Evolutionary conservation across 1,284 basidiomycete genomes (phyloP), one percentile per base, ranked within the genome.

Genomic region (Microbotryum intermedium): DNA sequence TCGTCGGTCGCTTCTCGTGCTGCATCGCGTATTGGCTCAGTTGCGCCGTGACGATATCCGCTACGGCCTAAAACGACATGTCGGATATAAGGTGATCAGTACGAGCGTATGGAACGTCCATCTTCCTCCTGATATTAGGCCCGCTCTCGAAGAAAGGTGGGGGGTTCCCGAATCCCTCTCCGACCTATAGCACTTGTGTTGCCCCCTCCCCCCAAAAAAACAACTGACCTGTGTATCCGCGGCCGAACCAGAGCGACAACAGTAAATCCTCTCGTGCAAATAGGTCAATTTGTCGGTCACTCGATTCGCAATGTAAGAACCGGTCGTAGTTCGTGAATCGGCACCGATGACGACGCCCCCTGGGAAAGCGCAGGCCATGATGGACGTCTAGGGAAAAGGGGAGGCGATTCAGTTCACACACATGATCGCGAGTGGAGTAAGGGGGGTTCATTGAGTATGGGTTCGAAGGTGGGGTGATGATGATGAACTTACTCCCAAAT

Each of bases 231-330:
- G 94, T 1, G 94, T 99, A 76, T 99, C 94, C 48, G 94, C 95
- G 52, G 95, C 93, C 59, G 92, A 97, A 54, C 94, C 94, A 55
- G 91, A 95, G 65, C 94, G 87, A 82, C 94, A 98, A 77, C 94
- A 98, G 79, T 98, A 98, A 77, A 97, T 89, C 66, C 92, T 90
- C 77, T 98, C 95, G 75, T 97, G 90, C 68, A 98, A 82, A 75
- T 92, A 85, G 4, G 94, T 98, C 61, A 98, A 82, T 78, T 98
- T 98, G 82, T 98, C 94, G 25, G 94, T 98, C 34, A 98, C 95
- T 75, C 94, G 87, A 76, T 98, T 98, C 54, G 93, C 93, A 73
- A 97, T 97, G 78, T 97, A 98, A 75, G 85, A 85, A 63, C 94
- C 95, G 46, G 89, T 95, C 1, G 95, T 97, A 64, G 95, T 98